Conservation (phyloP, 768 basidiomycete species). For the Clathrus columnatus region DNA sequence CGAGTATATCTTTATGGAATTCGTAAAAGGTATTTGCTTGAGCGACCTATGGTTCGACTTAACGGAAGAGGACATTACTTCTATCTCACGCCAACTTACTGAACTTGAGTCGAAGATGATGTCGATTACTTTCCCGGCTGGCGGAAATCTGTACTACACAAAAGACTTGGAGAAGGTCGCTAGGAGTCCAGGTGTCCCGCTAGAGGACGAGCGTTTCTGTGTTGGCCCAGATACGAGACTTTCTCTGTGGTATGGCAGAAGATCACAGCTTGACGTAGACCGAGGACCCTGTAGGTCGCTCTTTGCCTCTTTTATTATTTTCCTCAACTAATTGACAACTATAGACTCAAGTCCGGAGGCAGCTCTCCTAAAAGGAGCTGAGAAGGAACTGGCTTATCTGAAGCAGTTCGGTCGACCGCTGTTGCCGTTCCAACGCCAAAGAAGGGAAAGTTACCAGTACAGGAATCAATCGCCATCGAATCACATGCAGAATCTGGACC, state of each 20-base stretch:
- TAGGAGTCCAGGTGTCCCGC: constrained; percentile 25
- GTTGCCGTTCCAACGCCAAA: constrained; percentile 32
- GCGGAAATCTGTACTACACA: constrained; percentile 42
- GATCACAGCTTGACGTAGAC: constrained; percentile 38
- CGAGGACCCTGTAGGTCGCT: constrained; percentile 44
- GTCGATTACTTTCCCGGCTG: constrained; percentile 39
- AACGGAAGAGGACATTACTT: constrained; percentile 30
- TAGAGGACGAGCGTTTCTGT: constrained; percentile 34
- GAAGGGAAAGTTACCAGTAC: constrained; percentile 39
- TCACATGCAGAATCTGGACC: constrained; percentile 41
- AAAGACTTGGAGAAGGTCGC: constrained; percentile 36
- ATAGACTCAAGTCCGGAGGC: constrained; percentile 37
- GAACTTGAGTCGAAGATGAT: constrained; percentile 41
- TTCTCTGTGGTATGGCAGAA: constrained; percentile 42
- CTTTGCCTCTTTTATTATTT: constrained; percentile 20
- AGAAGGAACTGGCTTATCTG: constrained; percentile 43
- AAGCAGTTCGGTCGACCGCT: constrained; percentile 39
- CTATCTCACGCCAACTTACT: constrained; percentile 35
- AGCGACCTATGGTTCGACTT: constrained; percentile 34
- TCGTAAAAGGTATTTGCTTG: constrained; percentile 29
- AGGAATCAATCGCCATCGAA: constrained; percentile 33
- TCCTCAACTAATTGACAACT: constrained; percentile 24
- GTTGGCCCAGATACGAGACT: constrained; percentile 35
- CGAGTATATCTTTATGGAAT: constrained; percentile 25
- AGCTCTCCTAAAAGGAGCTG: constrained; percentile 32